Conservation (phyloP, 1,284 basidiomycete genomes). For the Cryptococcus floricola region DNA sequence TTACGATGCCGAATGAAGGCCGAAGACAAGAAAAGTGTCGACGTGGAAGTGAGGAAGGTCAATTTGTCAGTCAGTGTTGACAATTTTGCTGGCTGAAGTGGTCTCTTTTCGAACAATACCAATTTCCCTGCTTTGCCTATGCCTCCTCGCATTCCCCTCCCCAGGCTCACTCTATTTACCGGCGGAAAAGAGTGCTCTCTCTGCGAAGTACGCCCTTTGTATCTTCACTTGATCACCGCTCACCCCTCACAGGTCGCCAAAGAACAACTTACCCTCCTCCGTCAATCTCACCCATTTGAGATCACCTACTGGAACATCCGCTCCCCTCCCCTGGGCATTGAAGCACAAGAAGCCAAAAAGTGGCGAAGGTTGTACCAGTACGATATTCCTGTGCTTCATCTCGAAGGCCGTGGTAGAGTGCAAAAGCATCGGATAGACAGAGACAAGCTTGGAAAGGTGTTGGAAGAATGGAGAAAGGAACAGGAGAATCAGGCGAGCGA, state of each 20-base stretch:
- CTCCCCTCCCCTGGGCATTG: constrained; percentile 32
- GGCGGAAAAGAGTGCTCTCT: constrained; percentile 48
- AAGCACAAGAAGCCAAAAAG: constrained; percentile 33
- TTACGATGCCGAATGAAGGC: too few relatives aligned
- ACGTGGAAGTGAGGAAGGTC: too few relatives aligned
- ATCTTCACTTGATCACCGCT: background rate
- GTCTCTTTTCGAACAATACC: too few relatives aligned
- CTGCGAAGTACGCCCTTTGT: constrained; percentile 38
- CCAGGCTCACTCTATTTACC: constrained; percentile 45
- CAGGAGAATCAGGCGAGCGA: constrained; percentile 7
- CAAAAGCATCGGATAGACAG: constrained; percentile 46
- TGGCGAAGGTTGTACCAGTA: constrained; percentile 47
- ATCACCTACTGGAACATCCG: constrained; percentile 45
- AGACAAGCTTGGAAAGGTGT: constrained; percentile 22
- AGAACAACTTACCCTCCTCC: constrained; percentile 32
- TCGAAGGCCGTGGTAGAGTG: constrained; percentile 32
- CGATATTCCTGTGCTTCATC: constrained; percentile 48
- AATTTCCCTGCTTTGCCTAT: constrained; percentile 13
- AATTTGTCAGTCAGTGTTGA: too few relatives aligned
- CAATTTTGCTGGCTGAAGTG: too few relatives aligned
- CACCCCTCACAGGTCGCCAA: constrained; percentile 36
- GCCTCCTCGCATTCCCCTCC: constrained; percentile 34
- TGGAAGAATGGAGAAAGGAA: constrained; percentile 34
- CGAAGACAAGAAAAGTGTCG: too few relatives aligned
- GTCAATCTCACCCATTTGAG: constrained; percentile 39